Base-by-base conservation (phyloP, 345 rosid genomes). In the Brassica incana region DNA sequence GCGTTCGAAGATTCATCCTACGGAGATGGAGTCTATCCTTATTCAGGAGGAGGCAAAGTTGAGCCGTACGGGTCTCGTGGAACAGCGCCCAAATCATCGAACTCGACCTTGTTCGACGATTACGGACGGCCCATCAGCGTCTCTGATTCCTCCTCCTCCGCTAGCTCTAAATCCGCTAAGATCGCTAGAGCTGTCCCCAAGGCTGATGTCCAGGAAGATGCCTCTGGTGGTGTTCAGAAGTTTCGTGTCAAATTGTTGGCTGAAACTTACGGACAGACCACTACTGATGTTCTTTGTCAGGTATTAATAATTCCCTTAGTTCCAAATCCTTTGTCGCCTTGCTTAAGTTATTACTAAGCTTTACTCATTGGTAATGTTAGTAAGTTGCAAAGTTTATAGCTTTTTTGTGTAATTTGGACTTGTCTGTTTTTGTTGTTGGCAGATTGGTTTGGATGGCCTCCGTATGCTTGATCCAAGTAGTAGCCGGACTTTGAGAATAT, bases 381-480 rank as follows among this genome's bases (percentile, higher is more conserved):
- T 8, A 33, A 33, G 38, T 33, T 33, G 1, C 38, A 33, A 4
- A 48, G 56, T 14, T 48, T 48, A 1, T 48, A 12, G 16, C 12
- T 27, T 73, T 33, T 33, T 54, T n/a, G 25, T 73, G 58, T 64
- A 16, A 16, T 30, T 27, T 63, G 15, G 11, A 65, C 8, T 15
- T 72, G 45, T 30, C 38, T 33, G 18, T 32, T 43, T 43, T 72
- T 62, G 33, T 72, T 59, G 81, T 6, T 80, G 78, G 72, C 88
- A 96, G 99, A 90, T 96, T 83, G 98, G 94, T 78, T 90, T 96
- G 90, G 99, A 96, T 86, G 98, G 98, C 9, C 88, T 96, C 29
- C 92, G 92, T 2, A 96, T 96, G 98, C 97, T 96, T 72, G 99
- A 96, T 83, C 97, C 99, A 12, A 87, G 81, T 73, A 90, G 92